phyloP scores from a whole-genome alignment of 2,329 filamentous ascomycete genomes.

The Claviceps spartinae region DNA sequence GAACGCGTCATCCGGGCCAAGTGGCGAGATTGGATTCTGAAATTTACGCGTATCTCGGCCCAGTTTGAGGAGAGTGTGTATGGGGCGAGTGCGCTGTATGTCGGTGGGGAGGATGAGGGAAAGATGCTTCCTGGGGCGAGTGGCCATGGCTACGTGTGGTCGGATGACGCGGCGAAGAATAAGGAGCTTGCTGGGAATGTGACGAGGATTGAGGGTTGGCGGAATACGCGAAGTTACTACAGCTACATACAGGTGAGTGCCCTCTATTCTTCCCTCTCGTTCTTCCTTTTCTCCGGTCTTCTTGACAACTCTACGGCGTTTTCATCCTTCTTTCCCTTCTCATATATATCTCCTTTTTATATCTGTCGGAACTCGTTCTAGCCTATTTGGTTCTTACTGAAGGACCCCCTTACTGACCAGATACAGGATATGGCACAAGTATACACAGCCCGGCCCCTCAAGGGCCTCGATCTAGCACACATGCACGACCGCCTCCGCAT shows the following conservation, averaged over 20 bases:
- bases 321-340: too few relatives aligned
- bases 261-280: too few relatives aligned
- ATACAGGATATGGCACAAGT: slow-evolving; percentile 49
- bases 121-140: slow-evolving; percentile 43
- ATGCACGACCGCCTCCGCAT: slow-evolving; percentile 83
- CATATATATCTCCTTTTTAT: not conserved
- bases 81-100: slow-evolving; percentile 77
- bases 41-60: slow-evolving; percentile 83
- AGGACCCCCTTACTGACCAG: not conserved
- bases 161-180: slow-evolving; percentile 65
- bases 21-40: slow-evolving; percentile 88
- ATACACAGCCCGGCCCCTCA: slow-evolving; percentile 53
- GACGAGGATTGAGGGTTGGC: slow-evolving; percentile 90
- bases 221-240: slow-evolving; percentile 89
- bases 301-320: too few relatives aligned
- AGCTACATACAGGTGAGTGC: slow-evolving; percentile 69
- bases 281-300: too few relatives aligned
- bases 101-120: slow-evolving; percentile 62
- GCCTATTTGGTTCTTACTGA: too few relatives aligned
- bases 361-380: not conserved
- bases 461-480: slow-evolving; percentile 77
- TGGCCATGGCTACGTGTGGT: slow-evolving; percentile 93
- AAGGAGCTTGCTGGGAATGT: slow-evolving; percentile 85
- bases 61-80: slow-evolving; percentile 95
- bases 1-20: slow-evolving; percentile 84